Base-by-base conservation (phyloP, 768 basidiomycete genomes). In the Mycena latifolia region DNA sequence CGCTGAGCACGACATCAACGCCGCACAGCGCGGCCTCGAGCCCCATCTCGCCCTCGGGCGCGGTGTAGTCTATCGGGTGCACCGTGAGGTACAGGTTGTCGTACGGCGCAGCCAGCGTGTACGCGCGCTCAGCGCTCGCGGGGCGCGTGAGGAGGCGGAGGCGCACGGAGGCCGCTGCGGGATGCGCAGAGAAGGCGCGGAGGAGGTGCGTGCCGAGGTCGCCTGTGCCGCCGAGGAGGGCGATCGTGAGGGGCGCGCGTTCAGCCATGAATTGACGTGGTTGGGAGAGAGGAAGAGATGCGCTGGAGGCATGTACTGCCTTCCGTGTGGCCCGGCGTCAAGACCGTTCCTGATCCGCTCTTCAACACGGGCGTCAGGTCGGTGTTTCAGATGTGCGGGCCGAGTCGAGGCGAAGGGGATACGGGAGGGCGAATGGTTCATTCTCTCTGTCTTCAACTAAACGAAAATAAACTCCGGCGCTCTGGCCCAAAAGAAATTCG, bases 91-190 rank as follows among this genome's bases (percentile, higher is more conserved):
- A 24, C 11, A 64, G 48, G 20, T 17, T 64, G 15, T n/a, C 17
- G n/a, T 57, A 39, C 22, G 9, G n/a, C 17, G 1, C 48, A 10
- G 39, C 39, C 14, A 64, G 3, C 5, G 10, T 35, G 20, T 57
- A 47, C n/a, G 41, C 63, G 9, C 48, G 57, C 18, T 57, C 55
- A 1, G 41, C 24, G 48, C 63, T 64, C 1, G 8, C 14, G 5
- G 55, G 39, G 37, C 63, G 63, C 9, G 63, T 64, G 22, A 64
- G 55, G 48, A 64, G 25, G 22, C 63, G 63, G n/a, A 64, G 11
- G 17, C 29, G 39, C 22, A 52, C 50, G 25, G 47, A 37, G 9
- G 11, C 22, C 28, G 27, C 39, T 6, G 27, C 29, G 11, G 55
- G 63, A 20, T 57, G 55, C n/a, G 18, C 50, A 1, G 63, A 18